Conservation (phyloP, 2,329 filamentous ascomycete genomes). For the Acarospora socialis region DNA sequence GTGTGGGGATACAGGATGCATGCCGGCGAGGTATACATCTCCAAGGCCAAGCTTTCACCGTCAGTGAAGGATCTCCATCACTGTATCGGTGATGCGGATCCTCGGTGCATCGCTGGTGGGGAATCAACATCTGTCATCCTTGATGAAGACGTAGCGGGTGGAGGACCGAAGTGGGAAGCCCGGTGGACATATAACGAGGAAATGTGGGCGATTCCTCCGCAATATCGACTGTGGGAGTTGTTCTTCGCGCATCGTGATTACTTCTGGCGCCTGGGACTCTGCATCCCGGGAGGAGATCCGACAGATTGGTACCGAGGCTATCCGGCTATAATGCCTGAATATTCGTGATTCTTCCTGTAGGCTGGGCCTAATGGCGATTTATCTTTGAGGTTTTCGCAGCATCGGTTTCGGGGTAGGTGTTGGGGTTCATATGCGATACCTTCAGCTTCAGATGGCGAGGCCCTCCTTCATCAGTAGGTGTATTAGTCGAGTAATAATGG, state of each 20-base stretch:
- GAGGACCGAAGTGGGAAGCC: conserved; percentile 16
- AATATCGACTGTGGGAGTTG: conserved; percentile 74
- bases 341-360: too few relatives aligned
- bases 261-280: conserved; percentile 85
- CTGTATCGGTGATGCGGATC: conserved; percentile 60
- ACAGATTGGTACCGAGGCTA: conserved; percentile 46
- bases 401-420: too few relatives aligned
- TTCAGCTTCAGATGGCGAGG: too few relatives aligned
- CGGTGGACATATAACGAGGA: conserved; percentile 14
- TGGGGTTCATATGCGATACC: too few relatives aligned
- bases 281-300: conserved; percentile 66
- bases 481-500: too few relatives aligned
- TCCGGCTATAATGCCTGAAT: too few relatives aligned
- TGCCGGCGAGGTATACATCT: conserved; percentile 76
- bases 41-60: conserved; percentile 55
- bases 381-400: too few relatives aligned
- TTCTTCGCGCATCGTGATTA: conserved; percentile 94
- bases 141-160: too few relatives aligned
- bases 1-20: conserved; percentile 86
- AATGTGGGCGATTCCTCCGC: conserved; percentile 29
- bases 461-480: too few relatives aligned
- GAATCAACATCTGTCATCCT: conserved; percentile 18
- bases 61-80: conserved; percentile 50
- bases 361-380: too few relatives aligned
- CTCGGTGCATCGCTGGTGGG: conserved; percentile 52